Conservation (phyloP, 192 early-diverging fungal genomes). For the Coemansia sp. region DNA sequence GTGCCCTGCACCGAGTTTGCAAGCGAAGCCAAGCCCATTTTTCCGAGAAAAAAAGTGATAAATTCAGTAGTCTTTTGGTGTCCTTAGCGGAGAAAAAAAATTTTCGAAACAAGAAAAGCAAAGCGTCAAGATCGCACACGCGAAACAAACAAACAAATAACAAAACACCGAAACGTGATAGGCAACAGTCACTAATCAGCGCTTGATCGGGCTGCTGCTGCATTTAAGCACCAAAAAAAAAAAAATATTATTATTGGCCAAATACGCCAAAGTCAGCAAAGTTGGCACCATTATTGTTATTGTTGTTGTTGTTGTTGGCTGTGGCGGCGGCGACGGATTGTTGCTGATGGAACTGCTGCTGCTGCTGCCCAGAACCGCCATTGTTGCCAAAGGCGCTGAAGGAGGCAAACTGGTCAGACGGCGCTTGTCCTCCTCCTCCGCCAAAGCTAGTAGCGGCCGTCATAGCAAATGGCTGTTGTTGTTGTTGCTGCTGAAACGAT, state of each 20-base stretch:
- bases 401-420: constrained; percentile 6
- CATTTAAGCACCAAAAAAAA: too few relatives aligned
- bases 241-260: constrained; percentile 33
- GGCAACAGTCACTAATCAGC: neutral
- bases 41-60: constrained; percentile 1
- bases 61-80: neutral
- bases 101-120: too few relatives aligned
- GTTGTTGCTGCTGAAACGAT: constrained; percentile 15
- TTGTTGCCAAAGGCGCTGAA: constrained; percentile 7
- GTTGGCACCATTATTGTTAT: too few relatives aligned
- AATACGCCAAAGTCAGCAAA: constrained; percentile 55
- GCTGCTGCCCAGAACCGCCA: constrained; percentile 1
- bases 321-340: neutral
- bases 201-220: neutral
- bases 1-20: constrained; percentile 29
- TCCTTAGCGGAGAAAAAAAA: neutral
- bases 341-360: constrained; percentile 8
- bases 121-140: too few relatives aligned
- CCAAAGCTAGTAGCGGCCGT: neutral
- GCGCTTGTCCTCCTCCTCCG: neutral
- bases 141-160: neutral
- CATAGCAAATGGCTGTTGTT: constrained; percentile 11
- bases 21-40: constrained; percentile 28
- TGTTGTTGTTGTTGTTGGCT: constrained; percentile 22
- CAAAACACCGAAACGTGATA: neutral